Evolutionary conservation across 805 yeast genomes (phyloP), one percentile per base, ranked within the genome.

Genomic region (Cyberlindnera suaveolens): DNA sequence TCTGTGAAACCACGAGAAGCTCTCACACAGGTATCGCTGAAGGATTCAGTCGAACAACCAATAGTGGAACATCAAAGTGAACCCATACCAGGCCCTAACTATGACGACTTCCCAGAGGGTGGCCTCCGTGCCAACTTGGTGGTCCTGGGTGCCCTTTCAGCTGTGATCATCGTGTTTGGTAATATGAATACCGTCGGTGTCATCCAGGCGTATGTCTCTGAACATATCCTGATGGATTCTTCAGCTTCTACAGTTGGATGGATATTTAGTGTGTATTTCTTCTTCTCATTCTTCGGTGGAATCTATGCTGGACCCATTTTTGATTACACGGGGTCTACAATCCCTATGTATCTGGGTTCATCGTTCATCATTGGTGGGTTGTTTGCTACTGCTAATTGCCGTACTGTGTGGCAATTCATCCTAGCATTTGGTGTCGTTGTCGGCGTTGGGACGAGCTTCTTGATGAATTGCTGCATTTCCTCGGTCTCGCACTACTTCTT

Each of bases 111-210:
- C 42, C 85, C 84, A 0, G 76, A 71, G 40, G 75, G 76, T n/a
- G 75, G 76, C 0, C 39, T 54, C 17, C 45, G 53, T 38, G 76
- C 77, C 3, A 66, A 68, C 48, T 43, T 52, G 18, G 60, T 55
- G 3, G 55, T 50, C 1, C 23, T 56, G 18, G 60, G 60, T n/a
- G 70, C 82, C 0, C 85, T 86, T 3, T 62, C 78, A 47, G 57
- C 77, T 7, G 72, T 75, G 33, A 60, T 72, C 2, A 73, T 75
- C 3, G 68, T 75, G 4, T 76, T 82, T 54, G 95, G 95, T 2
- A 50, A 84, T 20, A 68, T 80, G 61, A 84, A 83, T 55, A 64
- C 85, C 1, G 68, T 75, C 10, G 88, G 89, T 42, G 82, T 80
- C 1, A 68, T 83, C 34, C 85, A 83, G 60, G 76, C 85, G 0